Evolutionary conservation across 768 basidiomycete species (phyloP).

Genomic region (Psilocybe cyanescens): DNA sequence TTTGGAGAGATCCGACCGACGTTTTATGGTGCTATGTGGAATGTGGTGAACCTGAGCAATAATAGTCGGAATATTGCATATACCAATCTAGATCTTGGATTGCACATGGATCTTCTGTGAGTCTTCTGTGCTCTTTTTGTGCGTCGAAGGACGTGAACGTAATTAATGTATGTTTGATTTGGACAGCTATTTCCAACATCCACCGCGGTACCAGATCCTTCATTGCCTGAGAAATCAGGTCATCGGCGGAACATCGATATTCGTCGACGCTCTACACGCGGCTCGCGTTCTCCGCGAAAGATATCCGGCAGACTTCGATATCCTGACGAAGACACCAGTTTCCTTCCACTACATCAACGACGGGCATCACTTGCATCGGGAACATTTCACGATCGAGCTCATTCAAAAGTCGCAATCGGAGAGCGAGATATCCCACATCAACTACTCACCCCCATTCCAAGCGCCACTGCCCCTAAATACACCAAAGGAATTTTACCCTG

Average conservation of each 20-base stretch:
- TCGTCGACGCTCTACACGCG: constrained; percentile 79
- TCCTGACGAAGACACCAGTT: constrained; percentile 69
- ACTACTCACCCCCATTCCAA: constrained; percentile 96
- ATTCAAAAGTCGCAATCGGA: constrained; percentile 24
- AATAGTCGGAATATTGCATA: constrained; percentile 93
- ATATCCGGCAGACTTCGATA: constrained; percentile 55
- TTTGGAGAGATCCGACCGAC: constrained; percentile 85
- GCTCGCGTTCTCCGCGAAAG: constrained; percentile 54
- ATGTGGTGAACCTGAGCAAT: constrained; percentile 76
- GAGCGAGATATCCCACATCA: constrained; percentile 64
- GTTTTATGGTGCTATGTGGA: constrained; percentile 90
- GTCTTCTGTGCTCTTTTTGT: constrained; percentile 31
- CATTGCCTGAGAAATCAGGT: constrained; percentile 91
- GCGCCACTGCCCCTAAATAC: constrained; percentile 68
- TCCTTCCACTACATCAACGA: constrained; percentile 92
- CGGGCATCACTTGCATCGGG: constrained; percentile 75
- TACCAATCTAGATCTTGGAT: constrained; percentile 84
- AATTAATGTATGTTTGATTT: neutral
- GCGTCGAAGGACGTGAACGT: neutral
- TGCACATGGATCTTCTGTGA: constrained; percentile 93
- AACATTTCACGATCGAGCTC: constrained; percentile 80
- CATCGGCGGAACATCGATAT: constrained; percentile 81
- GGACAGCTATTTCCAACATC: constrained; percentile 84
- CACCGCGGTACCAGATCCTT: constrained; percentile 90
- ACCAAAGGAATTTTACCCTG: constrained; percentile 60